Evolutionary conservation across 2,329 filamentous ascomycete species (phyloP).

Genomic region (Beauveria asiatica): DNA sequence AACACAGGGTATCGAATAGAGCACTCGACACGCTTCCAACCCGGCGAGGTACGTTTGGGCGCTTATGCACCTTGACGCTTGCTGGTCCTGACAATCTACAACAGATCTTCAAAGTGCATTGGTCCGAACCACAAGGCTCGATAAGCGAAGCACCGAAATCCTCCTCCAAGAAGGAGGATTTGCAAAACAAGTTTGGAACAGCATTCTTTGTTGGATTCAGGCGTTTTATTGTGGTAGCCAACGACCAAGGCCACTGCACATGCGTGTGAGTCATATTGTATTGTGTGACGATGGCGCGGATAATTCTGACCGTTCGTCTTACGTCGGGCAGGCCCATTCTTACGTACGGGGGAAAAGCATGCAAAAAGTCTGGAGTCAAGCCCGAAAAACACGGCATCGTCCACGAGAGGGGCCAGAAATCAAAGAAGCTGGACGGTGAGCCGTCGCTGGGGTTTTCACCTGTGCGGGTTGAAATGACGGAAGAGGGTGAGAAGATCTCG

Average conservation of each 20-base stretch:
- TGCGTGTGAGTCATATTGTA: constrained; percentile 40
- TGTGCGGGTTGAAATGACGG: constrained; percentile 34
- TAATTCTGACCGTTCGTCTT: constrained; percentile 8
- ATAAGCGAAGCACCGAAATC: constrained; percentile 20
- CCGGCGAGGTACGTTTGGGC: constrained; percentile 30
- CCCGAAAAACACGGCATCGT: constrained; percentile 46
- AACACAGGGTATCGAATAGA: constrained; percentile 32
- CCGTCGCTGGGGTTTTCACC: constrained; percentile 39
- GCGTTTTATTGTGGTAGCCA: constrained; percentile 46
- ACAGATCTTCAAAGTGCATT: constrained; percentile 48
- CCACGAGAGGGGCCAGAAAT: constrained; percentile 26
- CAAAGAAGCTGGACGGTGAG: constrained; percentile 31
- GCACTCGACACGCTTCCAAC: constrained; percentile 29
- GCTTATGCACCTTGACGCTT: not conserved
- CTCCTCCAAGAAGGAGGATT: constrained; percentile 23
- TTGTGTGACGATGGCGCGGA: not conserved
- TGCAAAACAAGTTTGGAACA: constrained; percentile 26
- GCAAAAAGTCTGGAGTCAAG: constrained; percentile 45
- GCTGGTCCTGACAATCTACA: not conserved
- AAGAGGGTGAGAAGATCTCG: constrained; percentile 36
- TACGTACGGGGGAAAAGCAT: constrained; percentile 45
- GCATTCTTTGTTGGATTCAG: constrained; percentile 42
- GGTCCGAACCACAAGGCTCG: constrained; percentile 42
- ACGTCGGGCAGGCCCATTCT: constrained; percentile 39
- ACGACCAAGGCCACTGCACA: constrained; percentile 42